Evolutionary conservation across 176 grass and related monocot species (phyloP), one percentile per base, ranked within the genome.

Genomic region (Juncus effusus): DNA sequence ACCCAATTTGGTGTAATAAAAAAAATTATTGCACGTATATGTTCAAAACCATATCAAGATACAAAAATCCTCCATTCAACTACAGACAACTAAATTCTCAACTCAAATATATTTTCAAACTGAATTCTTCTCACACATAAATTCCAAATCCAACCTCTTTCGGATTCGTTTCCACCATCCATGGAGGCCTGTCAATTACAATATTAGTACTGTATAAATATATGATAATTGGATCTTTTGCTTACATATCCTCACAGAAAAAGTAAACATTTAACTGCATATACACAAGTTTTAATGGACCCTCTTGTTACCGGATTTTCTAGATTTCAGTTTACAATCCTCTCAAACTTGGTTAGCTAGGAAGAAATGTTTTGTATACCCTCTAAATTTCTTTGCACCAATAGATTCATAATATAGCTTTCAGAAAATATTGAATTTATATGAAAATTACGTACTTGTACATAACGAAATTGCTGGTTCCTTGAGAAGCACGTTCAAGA

Each of bases 91-190:
- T 44, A 7, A 15, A 6, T 73, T 6, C n/a, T 45, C n/a, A 2
- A 4, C n/a, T 58, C 3, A 6, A 56, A 67, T 5, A 11, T 13
- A 40, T n/a, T 9, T 4, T 38, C 38, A 28, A 38, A 38, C 9
- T 35, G 64, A 52, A 19, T 40, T 13, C 9, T 75, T 13, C 11
- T 95, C 72, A 95, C 44, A 92, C 82, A 62, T 89, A 96, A 60
- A 97, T 97, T 75, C 93, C 85, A 41, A 89, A 38, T 9, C 78
- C 80, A 45, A 92, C 44, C 77, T 96, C 93, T 70, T 96, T 89
- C 1, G 82, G 85, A 62, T 88, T 60, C 28, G 85, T 89, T 77
- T 95, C 90, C 62, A 95, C 79, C 90, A 95, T 87, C 87, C 85
- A 96, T 40, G 85, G 84, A 80, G 93, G 79, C 75, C 93, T 86